Conservation (phyloP, 768 basidiomycete genomes). For the Rhodotorula babjevae region DNA sequence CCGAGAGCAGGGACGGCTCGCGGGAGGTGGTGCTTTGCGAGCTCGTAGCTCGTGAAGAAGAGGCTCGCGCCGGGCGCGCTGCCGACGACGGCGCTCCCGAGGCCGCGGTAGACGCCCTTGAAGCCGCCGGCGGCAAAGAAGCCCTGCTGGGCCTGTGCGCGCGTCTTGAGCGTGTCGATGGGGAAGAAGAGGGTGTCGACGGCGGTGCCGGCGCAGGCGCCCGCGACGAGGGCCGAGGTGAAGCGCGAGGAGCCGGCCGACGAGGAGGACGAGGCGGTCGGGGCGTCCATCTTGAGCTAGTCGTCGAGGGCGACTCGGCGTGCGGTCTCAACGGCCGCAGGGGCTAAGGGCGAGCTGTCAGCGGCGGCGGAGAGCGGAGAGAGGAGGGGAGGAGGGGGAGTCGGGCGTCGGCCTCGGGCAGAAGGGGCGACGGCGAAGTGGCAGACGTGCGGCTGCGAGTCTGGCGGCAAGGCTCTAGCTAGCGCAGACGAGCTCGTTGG, state of each 20-base stretch:
- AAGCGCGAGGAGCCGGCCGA: slow-evolving; percentile 10
- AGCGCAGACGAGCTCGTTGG: too few species aligned
- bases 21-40: slow-evolving; percentile 71
- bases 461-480: too few species aligned
- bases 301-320: too few species aligned
- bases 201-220: slow-evolving; percentile 82
- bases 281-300: background rate
- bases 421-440: too few species aligned
- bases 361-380: too few species aligned
- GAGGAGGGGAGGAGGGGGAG: too few species aligned
- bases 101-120: slow-evolving; percentile 81
- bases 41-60: slow-evolving; percentile 93
- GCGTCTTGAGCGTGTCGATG: slow-evolving; percentile 93
- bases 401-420: too few species aligned
- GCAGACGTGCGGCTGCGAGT: too few species aligned
- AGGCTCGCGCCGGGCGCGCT: slow-evolving; percentile 92
- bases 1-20: slow-evolving; percentile 56
- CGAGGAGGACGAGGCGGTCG: background rate
- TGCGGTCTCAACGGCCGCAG: too few species aligned
- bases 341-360: too few species aligned
- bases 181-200: slow-evolving; percentile 96
- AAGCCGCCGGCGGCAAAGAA: slow-evolving; percentile 83
- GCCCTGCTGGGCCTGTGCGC: slow-evolving; percentile 81
- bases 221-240: slow-evolving; percentile 55
- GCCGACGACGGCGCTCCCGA: slow-evolving; percentile 89